phyloP scores from a whole-genome alignment of 164 flowering plant genomes.

The Nelumbo lutea region DNA sequence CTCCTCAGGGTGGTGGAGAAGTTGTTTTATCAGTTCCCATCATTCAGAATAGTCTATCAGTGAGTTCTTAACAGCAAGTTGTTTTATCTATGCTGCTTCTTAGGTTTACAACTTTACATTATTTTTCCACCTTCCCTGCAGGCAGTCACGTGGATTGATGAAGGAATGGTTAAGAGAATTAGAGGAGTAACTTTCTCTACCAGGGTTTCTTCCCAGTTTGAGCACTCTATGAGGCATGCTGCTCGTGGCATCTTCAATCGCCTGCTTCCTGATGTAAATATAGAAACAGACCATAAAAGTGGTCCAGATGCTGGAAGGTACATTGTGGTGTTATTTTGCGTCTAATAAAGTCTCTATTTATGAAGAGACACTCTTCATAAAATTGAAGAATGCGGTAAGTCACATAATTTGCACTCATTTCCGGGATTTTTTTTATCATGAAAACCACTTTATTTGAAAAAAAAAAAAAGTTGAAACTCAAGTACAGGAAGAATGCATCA shows the following conservation, averaged over 20 bases:
- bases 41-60: conserved; percentile 29
- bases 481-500: background rate
- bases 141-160: conserved; percentile 84
- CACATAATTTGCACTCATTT: background rate
- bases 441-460: too few species aligned
- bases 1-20: conserved; percentile 94
- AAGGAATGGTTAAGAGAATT: conserved; percentile 90
- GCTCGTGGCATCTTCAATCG: background rate
- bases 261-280: background rate
- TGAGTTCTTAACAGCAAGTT: conserved; percentile 14
- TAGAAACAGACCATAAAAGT: background rate
- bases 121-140: conserved; percentile 19
- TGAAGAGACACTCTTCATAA: background rate
- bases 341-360: background rate
- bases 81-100: conserved; percentile 1
- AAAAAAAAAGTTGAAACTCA: background rate
- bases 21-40: conserved; percentile 58
- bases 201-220: conserved; percentile 66
- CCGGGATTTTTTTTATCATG: background rate
- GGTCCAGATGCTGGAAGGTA: conserved; percentile 61
- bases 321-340: background rate
- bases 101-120: background rate
- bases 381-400: background rate
- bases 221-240: conserved; percentile 53
- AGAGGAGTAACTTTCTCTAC: conserved; percentile 75